Evolutionary conservation across 148 eudicot species (phyloP).

Genomic region (Tetragonia tetragonoides): DNA sequence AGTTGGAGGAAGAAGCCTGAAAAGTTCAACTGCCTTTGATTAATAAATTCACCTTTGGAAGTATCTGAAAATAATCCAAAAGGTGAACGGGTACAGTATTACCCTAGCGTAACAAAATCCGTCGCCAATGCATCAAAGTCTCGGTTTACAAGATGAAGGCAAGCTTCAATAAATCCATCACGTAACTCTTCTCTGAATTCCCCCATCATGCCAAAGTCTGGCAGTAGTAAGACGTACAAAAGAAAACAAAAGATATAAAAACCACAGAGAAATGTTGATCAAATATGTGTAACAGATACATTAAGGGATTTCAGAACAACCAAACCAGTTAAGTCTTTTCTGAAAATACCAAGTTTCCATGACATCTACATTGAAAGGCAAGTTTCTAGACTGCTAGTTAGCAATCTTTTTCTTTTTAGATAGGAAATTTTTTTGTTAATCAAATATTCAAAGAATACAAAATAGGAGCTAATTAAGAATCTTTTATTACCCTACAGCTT

Average conservation of each 20-base stretch:
- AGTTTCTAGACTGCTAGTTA: too few species aligned
- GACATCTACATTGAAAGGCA: background rate
- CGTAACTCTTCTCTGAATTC: constrained; percentile 88
- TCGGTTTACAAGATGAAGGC: constrained; percentile 96
- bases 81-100: constrained; percentile 20
- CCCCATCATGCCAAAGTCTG: constrained; percentile 99
- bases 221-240: constrained; percentile 9
- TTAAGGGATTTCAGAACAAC: background rate
- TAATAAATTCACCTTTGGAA: background rate
- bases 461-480: too few species aligned
- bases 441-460: too few species aligned
- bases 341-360: background rate
- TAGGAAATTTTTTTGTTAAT: too few species aligned
- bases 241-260: background rate
- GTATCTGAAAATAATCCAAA: background rate
- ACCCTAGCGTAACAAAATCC: constrained; percentile 97
- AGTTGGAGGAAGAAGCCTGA: constrained; percentile 91
- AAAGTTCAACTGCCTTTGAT: constrained; percentile 14
- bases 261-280: background rate
- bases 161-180: constrained; percentile 97
- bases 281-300: background rate
- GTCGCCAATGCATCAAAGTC: constrained; percentile 84
- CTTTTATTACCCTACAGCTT: too few species aligned
- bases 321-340: background rate
- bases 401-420: too few species aligned